phyloP scores from a whole-genome alignment of 768 basidiomycete genomes.

The Candolleomyces eurysporus region DNA sequence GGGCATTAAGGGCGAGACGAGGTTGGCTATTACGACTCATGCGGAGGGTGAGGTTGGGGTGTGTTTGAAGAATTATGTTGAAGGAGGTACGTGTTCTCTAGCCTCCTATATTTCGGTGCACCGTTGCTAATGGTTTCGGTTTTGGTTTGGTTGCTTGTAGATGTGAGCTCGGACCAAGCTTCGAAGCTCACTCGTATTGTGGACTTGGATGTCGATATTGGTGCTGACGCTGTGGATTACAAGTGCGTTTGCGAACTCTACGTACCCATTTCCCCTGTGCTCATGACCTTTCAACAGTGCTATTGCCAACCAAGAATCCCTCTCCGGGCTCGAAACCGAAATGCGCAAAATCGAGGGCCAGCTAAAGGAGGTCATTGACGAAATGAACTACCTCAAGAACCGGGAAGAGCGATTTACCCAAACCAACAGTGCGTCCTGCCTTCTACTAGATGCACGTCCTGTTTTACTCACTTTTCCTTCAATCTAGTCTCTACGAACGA shows the following conservation, averaged over 20 bases:
- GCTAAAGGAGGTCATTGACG: slow-evolving; percentile 92
- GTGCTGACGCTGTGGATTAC: slow-evolving; percentile 98
- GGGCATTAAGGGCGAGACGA: no score
- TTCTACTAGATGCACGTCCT: neutral
- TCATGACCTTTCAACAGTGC: slow-evolving; percentile 50
- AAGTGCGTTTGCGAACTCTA: slow-evolving; percentile 61
- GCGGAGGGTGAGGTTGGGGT: slow-evolving; percentile 93
- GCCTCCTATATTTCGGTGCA: neutral
- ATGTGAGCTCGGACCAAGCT: slow-evolving; percentile 45
- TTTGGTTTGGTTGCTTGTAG: slow-evolving; percentile 25
- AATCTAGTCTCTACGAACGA: slow-evolving; percentile 81
- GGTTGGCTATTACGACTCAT: neutral
- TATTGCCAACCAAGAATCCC: slow-evolving; percentile 96
- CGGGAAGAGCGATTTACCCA: slow-evolving; percentile 86
- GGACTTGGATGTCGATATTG: slow-evolving; percentile 96
- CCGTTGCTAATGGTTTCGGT: no score
- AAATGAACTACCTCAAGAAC: slow-evolving; percentile 85
- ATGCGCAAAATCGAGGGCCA: slow-evolving; percentile 97
- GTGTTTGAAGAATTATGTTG: slow-evolving; percentile 84
- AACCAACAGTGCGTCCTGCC: slow-evolving; percentile 76
- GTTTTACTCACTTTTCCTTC: slow-evolving; percentile 3
- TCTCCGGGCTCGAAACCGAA: slow-evolving; percentile 94
- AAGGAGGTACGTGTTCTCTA: slow-evolving; percentile 55
- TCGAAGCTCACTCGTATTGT: slow-evolving; percentile 61
- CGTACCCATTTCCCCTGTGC: neutral